These are phyloP conservation scores for Grifola frondosa DNA, from an alignment of 1,284 basidiomycete species.

Conservation along the genomic window DNA sequence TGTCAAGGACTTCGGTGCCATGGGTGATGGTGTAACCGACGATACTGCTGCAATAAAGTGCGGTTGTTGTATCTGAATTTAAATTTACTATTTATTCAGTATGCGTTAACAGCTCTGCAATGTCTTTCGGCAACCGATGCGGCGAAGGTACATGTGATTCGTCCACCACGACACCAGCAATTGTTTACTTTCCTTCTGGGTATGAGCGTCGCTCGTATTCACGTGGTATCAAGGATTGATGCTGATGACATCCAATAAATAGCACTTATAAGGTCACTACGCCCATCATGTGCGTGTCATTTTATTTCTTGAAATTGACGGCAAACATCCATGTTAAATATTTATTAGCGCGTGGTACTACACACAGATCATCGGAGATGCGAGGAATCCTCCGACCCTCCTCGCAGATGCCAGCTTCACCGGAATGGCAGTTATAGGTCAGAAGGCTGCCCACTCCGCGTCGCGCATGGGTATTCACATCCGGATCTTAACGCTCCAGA, in stretches of 20 bases:
- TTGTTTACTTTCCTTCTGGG: slow-evolving; percentile 57
- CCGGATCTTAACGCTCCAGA: too few species aligned
- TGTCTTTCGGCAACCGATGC: slow-evolving; percentile 55
- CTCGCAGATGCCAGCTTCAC: slow-evolving; percentile 55
- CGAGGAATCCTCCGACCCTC: slow-evolving; percentile 57
- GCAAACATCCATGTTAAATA: background rate
- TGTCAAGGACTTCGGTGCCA: slow-evolving; percentile 64
- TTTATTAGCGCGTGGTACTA: slow-evolving; percentile 55
- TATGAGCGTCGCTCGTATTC: slow-evolving; percentile 14
- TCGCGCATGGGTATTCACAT: slow-evolving; percentile 4
- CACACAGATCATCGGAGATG: slow-evolving; percentile 67
- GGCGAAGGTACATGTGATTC: slow-evolving; percentile 48
- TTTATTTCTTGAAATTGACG: slow-evolving; percentile 1
- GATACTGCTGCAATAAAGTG: slow-evolving; percentile 73
- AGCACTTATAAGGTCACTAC: slow-evolving; percentile 64
- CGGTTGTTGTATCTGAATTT: slow-evolving; percentile 8
- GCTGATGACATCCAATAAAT: slow-evolving; percentile 1
- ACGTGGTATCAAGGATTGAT: slow-evolving; percentile 4
- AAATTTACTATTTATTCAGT: slow-evolving; percentile 1
- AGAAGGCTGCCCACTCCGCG: slow-evolving; percentile 11
- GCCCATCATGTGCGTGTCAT: slow-evolving; percentile 45
- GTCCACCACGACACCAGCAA: slow-evolving; percentile 42
- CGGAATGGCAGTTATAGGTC: slow-evolving; percentile 72
- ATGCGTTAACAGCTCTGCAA: slow-evolving; percentile 44
- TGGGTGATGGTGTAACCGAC: slow-evolving; percentile 67